Evolutionary conservation across 208 protist genomes (phyloP).

Genomic region (Kentomonas sorsogonicus): DNA sequence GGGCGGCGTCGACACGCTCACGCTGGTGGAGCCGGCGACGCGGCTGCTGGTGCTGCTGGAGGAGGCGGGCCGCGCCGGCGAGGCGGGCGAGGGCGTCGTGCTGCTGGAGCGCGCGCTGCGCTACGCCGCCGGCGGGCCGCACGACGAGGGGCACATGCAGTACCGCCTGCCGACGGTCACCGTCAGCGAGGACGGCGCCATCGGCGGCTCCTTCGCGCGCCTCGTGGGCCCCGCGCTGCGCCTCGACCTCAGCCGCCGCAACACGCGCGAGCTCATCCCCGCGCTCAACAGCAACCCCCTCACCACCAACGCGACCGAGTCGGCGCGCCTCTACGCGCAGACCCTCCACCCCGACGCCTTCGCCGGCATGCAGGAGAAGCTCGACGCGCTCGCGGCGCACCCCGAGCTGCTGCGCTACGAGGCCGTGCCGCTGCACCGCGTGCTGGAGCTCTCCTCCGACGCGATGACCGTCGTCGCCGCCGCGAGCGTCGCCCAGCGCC

Average conservation of each 20-base stretch:
- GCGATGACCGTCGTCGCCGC: conserved; percentile 66
- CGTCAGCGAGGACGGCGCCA: conserved; percentile 28
- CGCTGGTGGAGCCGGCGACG: conserved; percentile 49
- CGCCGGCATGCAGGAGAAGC: conserved; percentile 37
- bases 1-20: conserved; percentile 42
- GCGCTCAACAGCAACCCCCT: conserved; percentile 45
- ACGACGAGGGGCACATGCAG: conserved; percentile 43
- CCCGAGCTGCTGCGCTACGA: conserved; percentile 33
- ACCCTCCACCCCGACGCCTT: conserved; percentile 57
- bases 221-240: conserved; percentile 42
- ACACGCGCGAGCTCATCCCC: conserved; percentile 42
- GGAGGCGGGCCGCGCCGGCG: background rate
- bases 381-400: conserved; percentile 14
- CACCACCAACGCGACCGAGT: conserved; percentile 49
- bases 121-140: conserved; percentile 25
- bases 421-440: conserved; percentile 38
- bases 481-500: conserved; percentile 24
- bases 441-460: conserved; percentile 37
- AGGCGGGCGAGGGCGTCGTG: conserved; percentile 28
- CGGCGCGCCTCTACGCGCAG: conserved; percentile 70
- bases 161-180: conserved; percentile 51
- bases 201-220: conserved; percentile 43
- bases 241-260: conserved; percentile 31
- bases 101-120: conserved; percentile 53
- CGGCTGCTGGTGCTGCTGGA: conserved; percentile 65